Evolutionary conservation across 768 basidiomycete species (phyloP), one percentile per base, ranked within the genome.

Genomic region (Russula foetens): DNA sequence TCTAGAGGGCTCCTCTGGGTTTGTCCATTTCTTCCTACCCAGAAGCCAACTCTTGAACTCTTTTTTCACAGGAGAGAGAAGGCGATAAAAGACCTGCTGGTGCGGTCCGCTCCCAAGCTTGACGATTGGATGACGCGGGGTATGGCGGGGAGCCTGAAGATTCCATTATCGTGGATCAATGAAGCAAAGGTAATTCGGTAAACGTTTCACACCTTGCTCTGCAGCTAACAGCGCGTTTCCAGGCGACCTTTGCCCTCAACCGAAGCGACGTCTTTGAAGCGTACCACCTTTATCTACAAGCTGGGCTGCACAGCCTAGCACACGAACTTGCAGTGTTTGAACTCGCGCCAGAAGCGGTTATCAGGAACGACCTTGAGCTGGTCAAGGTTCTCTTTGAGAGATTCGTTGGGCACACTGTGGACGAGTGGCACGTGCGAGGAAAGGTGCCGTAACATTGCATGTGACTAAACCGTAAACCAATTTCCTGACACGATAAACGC

Each of bases 91-190:
- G 90, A 91, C 57, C 75, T 98, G 12, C 74, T 98, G 1, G 76
- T 81, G 15, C 83, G 94, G 7, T 84, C 81, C 4, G 88, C 85
- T 0, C 74, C 79, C 6, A 79, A 74, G 56, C 69, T 91, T 9
- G 84, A 90, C 66, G 86, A 87, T 53, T 90, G 87, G 86, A 81
- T 81, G 73, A 81, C 78, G 17, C 79, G 84, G 19, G 89, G 87
- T 19, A 74, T 90, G 11, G 78, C 85, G 3, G 86, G 87, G 4
- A 90, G 84, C 67, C 74, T 97, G 31, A 85, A 86, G 64, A 81
- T 98, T 33, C 97, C 97, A 0, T 72, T 82, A 54, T 72, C 81
- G 6, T 99, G 96, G 95, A 80, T 98, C n/a, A 81, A 87, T 41
- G 91, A 95, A 69, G 90, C 93, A 12, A 88, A 90, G 81, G 92